Percentiles rank a stretch among this genome's conserved stretches.
Conservation (phyloP, 495 filamentous ascomycete species). For the Chaetomium fimeti region DNA sequence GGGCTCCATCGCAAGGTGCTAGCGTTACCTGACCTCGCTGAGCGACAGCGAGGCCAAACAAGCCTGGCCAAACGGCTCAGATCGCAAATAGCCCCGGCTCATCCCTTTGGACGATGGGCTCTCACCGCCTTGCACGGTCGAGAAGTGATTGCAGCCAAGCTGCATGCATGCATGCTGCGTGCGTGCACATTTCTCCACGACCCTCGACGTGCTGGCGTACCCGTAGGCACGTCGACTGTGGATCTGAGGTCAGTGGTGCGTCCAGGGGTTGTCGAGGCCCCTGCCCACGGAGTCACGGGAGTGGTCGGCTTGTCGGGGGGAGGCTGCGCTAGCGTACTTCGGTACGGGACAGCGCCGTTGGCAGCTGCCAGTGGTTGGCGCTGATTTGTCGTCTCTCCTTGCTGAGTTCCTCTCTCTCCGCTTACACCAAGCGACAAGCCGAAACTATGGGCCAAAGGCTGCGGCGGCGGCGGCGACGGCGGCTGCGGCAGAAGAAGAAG, state of each 20-base stretch:
- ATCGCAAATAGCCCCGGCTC: constrained; percentile 11
- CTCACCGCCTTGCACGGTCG: constrained; percentile 24
- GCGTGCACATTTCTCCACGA: constrained; percentile 15
- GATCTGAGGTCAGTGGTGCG: constrained; percentile 2
- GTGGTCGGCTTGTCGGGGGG: constrained; percentile 10
- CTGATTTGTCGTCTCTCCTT: background rate
- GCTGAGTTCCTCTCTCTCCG: background rate
- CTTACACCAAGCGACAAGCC: background rate
- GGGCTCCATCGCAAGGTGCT: constrained; percentile 7
- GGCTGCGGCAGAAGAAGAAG: background rate
- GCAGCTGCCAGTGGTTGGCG: constrained; percentile 6
- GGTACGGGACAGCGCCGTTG: background rate
- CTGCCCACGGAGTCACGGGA: constrained; percentile 11
- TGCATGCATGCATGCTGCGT: constrained; percentile 21
- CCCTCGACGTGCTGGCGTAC: constrained; percentile 13
- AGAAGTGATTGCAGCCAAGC: constrained; percentile 23
- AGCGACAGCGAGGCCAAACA: constrained; percentile 1
- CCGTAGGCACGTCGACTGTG: constrained; percentile 1
- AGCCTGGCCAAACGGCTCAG: constrained; percentile 17
- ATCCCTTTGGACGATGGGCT: background rate
- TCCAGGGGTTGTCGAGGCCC: constrained; percentile 16
- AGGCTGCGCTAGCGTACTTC: constrained; percentile 2
- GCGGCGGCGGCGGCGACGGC: too few relatives aligned
- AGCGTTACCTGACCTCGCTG: constrained; percentile 12
- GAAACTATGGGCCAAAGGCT: too few relatives aligned